Conservation (phyloP, 306 rosid species). For the Fragaria ananassa region DNA sequence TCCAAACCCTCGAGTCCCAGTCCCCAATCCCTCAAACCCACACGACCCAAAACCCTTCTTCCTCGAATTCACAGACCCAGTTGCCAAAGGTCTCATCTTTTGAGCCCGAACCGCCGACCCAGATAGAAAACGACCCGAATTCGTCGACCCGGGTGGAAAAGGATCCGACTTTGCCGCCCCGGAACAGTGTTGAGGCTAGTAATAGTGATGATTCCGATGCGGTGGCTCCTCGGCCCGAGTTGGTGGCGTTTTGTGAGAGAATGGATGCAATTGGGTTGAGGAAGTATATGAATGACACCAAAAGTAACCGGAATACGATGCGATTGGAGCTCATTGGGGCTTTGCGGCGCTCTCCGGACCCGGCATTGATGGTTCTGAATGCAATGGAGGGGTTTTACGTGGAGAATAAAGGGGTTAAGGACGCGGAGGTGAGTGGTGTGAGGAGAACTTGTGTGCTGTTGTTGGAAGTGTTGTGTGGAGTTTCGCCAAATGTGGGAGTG, state of each 20-base stretch:
- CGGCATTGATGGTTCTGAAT: conserved; percentile 48
- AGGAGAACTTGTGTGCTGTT: conserved; percentile 52
- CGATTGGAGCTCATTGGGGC: conserved; percentile 54
- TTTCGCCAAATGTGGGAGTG: conserved; percentile 29
- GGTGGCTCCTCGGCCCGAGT: conserved; percentile 34
- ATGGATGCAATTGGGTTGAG: conserved; percentile 68
- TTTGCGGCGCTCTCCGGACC: conserved; percentile 42
- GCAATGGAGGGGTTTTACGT: conserved; percentile 55
- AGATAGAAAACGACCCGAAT: conserved; percentile 18
- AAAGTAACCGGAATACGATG: conserved; percentile 32
- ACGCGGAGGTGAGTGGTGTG: conserved; percentile 26
- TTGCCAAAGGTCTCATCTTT: conserved; percentile 9
- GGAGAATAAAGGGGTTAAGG: conserved; percentile 18
- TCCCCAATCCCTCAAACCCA: background rate
- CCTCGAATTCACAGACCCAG: conserved; percentile 12
- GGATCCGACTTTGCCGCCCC: conserved; percentile 14
- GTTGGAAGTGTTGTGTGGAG: conserved; percentile 48
- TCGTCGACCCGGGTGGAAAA: background rate
- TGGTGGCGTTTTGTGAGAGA: conserved; percentile 48
- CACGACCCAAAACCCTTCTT: conserved; percentile 1
- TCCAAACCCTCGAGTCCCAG: conserved; percentile 49
- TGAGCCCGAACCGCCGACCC: background rate
- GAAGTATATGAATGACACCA: conserved; percentile 32
- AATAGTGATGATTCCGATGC: conserved; percentile 4
- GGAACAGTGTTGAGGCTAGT: background rate